Conservation (phyloP, 257 asterid genomes). For the Lavandula angustifolia region DNA sequence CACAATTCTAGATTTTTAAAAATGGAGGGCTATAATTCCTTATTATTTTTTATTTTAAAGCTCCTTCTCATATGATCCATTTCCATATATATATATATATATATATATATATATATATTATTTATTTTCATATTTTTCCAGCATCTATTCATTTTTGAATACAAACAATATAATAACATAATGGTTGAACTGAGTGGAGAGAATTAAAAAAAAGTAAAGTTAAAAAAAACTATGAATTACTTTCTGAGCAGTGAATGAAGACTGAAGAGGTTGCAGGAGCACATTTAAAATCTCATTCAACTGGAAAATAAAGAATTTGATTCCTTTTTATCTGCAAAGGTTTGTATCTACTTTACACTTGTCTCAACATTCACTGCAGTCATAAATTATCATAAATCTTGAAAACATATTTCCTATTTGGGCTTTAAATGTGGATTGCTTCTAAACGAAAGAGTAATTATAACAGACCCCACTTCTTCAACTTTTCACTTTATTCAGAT, state of each 20-base stretch:
- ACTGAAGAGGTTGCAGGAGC: slow-evolving; percentile 33
- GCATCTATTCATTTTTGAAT: neutral
- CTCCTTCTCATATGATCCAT: no score
- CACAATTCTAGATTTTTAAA: no score
- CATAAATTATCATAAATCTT: slow-evolving; percentile 26
- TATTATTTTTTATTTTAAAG: no score
- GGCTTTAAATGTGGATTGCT: slow-evolving; percentile 8
- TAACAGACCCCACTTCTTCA: slow-evolving; percentile 11
- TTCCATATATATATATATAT: no score
- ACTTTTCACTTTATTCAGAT: slow-evolving; percentile 30
- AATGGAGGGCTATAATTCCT: no score
- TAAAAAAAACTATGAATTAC: neutral
- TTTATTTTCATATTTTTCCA: no score
- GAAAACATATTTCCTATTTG: slow-evolving; percentile 5
- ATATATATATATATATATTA: no score
- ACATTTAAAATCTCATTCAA: slow-evolving; percentile 19
- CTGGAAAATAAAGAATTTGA: slow-evolving; percentile 4
- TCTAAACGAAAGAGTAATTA: neutral
- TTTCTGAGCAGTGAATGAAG: neutral
- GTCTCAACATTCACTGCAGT: slow-evolving; percentile 21
- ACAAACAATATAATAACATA: neutral
- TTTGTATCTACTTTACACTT: slow-evolving; percentile 27
- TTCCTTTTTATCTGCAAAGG: slow-evolving; percentile 12
- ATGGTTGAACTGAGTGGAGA: no score
- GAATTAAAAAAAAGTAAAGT: neutral